Base-by-base conservation (phyloP, 139 green algal species). In the Coccomyxa sp. region DNA sequence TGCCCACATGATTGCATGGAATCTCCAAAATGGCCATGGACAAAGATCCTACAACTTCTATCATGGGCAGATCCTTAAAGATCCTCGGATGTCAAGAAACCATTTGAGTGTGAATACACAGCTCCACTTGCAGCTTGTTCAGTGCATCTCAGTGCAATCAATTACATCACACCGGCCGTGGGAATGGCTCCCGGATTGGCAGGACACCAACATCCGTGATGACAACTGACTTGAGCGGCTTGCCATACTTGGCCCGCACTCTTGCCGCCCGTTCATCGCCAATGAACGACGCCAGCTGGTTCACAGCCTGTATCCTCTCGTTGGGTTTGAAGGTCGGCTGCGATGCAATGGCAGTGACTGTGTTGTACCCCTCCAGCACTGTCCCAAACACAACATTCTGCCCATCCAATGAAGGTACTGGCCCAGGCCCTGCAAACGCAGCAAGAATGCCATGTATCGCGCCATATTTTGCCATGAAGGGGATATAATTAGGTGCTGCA, bases 341-440 rank as follows among this genome's bases (percentile, higher is more conserved):
- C 63, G 85, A 45, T n/a, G 76, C 27, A 32, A 88, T 86, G 18
- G 45, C 79, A 27, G 58, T 81, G n/a, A 94, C 84, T 1, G 89
- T 85, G 30, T 82, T 76, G 84, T 92, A 85, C 57, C 91, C 91
- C 31, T 90, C 84, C 79, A 92, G 27, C 18, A 96, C 89, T n/a
- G 87, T 81, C 0, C 93, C 93, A 86, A 97, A 92, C 28, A 95
- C 91, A 32, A 95, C 89, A 88, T 97, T 96, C 58, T 89, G 45
- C 15, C 90, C 91, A 75, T 97, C 90, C 38, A 97, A 85, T 0
- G 82, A 82, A 0, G 91, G 90, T 18, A 93, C 92, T 18, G 93
- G 93, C 16, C 91, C 93, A 38, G 93, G 92, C 0, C 92, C 89
- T 74, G 88, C 82, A 78, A 45, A 21, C 17, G 13, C 71, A 74